Evolutionary conservation across 2,329 filamentous ascomycete species (phyloP).

Genomic region (Sarocladiaceae sp.): DNA sequence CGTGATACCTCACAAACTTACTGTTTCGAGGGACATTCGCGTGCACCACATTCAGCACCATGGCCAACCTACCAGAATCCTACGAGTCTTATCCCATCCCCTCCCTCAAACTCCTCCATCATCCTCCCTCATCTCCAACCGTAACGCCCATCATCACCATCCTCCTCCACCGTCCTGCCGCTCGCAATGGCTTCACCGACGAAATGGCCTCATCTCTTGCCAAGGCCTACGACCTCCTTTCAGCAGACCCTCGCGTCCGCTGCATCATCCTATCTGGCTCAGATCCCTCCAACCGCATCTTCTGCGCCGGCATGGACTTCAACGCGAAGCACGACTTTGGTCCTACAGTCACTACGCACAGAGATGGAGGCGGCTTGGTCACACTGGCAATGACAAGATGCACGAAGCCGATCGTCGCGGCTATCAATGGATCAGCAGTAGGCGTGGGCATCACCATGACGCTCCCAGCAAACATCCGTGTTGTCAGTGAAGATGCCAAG

Average conservation of each 20-base stretch:
- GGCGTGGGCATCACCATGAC: conserved; percentile 61
- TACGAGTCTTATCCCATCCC: conserved; percentile 39
- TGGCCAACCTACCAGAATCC: conserved; percentile 21
- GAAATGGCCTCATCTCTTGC: conserved; percentile 60
- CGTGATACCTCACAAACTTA: too few species aligned
- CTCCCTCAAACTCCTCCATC: conserved; percentile 43
- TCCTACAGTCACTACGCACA: conserved; percentile 28
- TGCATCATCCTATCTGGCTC: conserved; percentile 51
- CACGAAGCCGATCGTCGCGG: conserved; percentile 54
- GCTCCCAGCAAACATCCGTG: conserved; percentile 47
- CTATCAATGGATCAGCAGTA: conserved; percentile 56
- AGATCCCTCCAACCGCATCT: conserved; percentile 43
- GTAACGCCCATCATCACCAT: conserved; percentile 60
- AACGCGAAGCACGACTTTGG: conserved; percentile 25
- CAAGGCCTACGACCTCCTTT: conserved; percentile 45
- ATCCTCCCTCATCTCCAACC: conserved; percentile 44
- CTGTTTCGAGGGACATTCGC: too few species aligned
- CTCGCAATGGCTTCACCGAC: conserved; percentile 66
- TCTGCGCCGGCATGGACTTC: conserved; percentile 57
- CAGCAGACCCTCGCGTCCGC: conserved; percentile 49
- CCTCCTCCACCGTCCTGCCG: conserved; percentile 59
- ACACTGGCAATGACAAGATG: conserved; percentile 53
- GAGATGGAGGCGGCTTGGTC: conserved; percentile 49
- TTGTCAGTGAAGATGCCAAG: conserved; percentile 55
- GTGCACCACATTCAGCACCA: too few species aligned